phyloP scores from a whole-genome alignment of 352 stramenopile species.

The Pythium myriotylum region DNA sequence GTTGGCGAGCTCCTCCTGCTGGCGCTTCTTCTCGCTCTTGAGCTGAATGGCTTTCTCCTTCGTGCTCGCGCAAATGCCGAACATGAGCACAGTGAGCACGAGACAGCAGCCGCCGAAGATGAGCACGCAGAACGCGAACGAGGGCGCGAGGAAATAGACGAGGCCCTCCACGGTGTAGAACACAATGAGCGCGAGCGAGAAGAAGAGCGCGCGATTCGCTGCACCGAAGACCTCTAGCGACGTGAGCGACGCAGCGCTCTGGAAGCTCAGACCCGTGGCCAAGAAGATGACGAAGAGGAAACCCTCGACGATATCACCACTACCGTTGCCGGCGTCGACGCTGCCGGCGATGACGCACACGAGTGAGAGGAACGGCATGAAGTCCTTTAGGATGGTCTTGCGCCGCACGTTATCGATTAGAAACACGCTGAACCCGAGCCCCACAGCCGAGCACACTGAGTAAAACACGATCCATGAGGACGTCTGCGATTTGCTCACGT shows the following conservation, averaged over 20 bases:
- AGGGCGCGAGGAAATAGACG: conserved; percentile 61
- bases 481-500: conserved; percentile 25
- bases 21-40: conserved; percentile 81
- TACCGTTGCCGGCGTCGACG: conserved; percentile 42
- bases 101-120: conserved; percentile 48
- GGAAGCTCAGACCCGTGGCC: conserved; percentile 61
- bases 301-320: conserved; percentile 44
- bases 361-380: conserved; percentile 70
- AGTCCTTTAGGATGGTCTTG: conserved; percentile 90
- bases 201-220: conserved; percentile 62
- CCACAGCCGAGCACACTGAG: conserved; percentile 44
- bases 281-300: conserved; percentile 71
- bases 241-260: conserved; percentile 74
- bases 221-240: conserved; percentile 84
- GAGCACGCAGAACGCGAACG: conserved; percentile 64
- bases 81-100: conserved; percentile 61
- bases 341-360: conserved; percentile 64
- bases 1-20: conserved; percentile 39
- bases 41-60: conserved; percentile 84
- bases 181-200: conserved; percentile 66
- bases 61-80: conserved; percentile 78
- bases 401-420: conserved; percentile 84
- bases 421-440: conserved; percentile 75
- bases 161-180: conserved; percentile 60
- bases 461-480: conserved; percentile 68